Conservation (phyloP, 2,329 filamentous ascomycete genomes). For the Dendrostoma leiphaemia region DNA sequence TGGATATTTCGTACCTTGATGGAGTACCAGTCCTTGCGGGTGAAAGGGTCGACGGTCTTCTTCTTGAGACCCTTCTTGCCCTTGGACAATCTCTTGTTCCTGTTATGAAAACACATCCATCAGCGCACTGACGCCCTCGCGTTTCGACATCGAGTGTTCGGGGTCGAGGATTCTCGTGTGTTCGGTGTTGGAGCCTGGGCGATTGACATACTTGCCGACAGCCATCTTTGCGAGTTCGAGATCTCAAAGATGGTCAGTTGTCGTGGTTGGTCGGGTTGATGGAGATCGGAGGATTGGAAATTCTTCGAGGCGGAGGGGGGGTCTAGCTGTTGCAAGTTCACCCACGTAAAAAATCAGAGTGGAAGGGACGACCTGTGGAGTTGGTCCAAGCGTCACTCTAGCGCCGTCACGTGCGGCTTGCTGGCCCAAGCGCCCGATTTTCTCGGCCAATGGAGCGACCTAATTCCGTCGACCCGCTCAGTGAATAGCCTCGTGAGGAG, state of each 20-base stretch:
- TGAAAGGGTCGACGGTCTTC: constrained; percentile 96
- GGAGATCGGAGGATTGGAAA: constrained; percentile 25
- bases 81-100: constrained; percentile 99
- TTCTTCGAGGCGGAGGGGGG: constrained; percentile 21
- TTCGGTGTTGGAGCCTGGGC: constrained; percentile 19
- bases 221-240: constrained; percentile 56
- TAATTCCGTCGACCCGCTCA: constrained; percentile 5
- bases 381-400: neutral
- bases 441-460: constrained; percentile 10
- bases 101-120: constrained; percentile 34
- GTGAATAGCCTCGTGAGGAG: neutral
- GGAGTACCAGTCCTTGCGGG: constrained; percentile 98
- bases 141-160: constrained; percentile 1
- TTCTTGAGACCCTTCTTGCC: constrained; percentile 99
- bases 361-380: constrained; percentile 11
- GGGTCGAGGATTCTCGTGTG: neutral
- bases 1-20: constrained; percentile 68
- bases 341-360: constrained; percentile 8
- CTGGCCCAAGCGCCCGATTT: neutral
- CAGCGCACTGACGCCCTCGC: constrained; percentile 14
- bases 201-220: constrained; percentile 55
- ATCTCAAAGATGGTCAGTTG: constrained; percentile 39
- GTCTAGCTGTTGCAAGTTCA: constrained; percentile 3
- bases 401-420: neutral
- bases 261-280: constrained; percentile 34